Base-by-base conservation (phyloP, 371 early-diverging fungal species). In the Actinomortierella ambigua region DNA sequence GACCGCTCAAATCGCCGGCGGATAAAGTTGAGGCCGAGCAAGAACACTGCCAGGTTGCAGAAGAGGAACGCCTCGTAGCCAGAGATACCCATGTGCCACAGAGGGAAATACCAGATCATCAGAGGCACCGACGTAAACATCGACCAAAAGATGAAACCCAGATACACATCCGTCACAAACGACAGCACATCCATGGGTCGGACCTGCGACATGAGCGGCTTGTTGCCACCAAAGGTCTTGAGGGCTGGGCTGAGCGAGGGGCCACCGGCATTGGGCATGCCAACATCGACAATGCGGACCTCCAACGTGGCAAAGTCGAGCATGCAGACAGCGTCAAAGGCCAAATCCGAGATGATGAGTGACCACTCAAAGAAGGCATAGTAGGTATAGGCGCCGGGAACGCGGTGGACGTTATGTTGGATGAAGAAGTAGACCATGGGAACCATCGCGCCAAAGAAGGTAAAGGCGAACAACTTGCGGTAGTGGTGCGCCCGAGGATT, bases 281-380 rank as follows among this genome's bases (percentile, higher is more conserved):
- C 76, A 29, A 81, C 62, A 56, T 88, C 84, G 20, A 84, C 65
- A 23, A 88, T 68, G 7, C 78, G 64, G 28, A 88, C 57, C 58
- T 85, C 82, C 63, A 86, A 81, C 26, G 79, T 79, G 39, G 78
- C 76, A 68, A 92, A 91, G 76, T 92, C 92, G 52, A 83, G 78
- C 52, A 84, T 83, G 27, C 87, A 81, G 13, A 90, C 85, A 40
- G 89, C 88, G 66, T 93, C 93, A 65, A 88, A 93, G 54, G 88
- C 84, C 23, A 93, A 86, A 64, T 93, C 93, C 56, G 90, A 88
- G 11, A 90, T 42, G 51, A 93, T 91, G 39, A 93, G 75, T 14
- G 88, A 83, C 93, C 92, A 93, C 65, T 93, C 93, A 68, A 90
- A 91, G 79, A 90, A 89, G 29, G 92, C 90, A 63, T 93, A 93